These are phyloP conservation scores for Graphiopsis chlorocephala DNA, from an alignment of 2,329 filamentous ascomycete species.

Conservation along the genomic window DNA sequence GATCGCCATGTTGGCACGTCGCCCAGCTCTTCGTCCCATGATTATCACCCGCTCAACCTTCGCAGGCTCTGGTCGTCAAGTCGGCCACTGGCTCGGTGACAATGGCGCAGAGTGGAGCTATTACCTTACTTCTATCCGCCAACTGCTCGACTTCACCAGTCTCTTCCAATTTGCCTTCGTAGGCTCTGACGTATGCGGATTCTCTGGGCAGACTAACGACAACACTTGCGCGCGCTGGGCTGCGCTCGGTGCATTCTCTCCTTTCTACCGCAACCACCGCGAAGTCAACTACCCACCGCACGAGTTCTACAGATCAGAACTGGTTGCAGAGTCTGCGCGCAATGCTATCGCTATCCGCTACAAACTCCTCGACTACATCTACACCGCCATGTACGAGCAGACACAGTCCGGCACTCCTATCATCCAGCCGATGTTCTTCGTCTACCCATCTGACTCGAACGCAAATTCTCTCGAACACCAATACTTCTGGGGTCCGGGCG, in stretches of 20 bases:
- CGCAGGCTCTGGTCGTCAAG: constrained; percentile 63
- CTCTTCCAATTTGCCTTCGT: constrained; percentile 50
- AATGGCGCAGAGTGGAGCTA: constrained; percentile 45
- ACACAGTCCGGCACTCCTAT: constrained; percentile 61
- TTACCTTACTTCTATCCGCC: constrained; percentile 43
- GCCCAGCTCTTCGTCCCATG: constrained; percentile 63
- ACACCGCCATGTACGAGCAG: constrained; percentile 66
- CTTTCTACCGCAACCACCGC: constrained; percentile 76
- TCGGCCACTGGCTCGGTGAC: constrained; percentile 63
- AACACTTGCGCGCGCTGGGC: constrained; percentile 74
- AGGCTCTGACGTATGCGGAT: constrained; percentile 71
- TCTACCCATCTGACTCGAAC: constrained; percentile 59
- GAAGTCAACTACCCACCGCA: constrained; percentile 54
- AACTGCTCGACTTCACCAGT: constrained; percentile 46
- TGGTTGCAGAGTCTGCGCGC: constrained; percentile 61
- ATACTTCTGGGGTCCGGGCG: constrained; percentile 58
- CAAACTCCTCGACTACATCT: constrained; percentile 73
- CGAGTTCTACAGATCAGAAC: constrained; percentile 70
- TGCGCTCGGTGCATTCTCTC: constrained; percentile 67
- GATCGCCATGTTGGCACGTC: constrained; percentile 63
- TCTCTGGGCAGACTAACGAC: constrained; percentile 63
- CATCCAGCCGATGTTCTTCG: constrained; percentile 69
- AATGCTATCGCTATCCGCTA: constrained; percentile 72
- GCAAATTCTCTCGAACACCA: constrained; percentile 54
- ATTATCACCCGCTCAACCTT: constrained; percentile 76